These are phyloP conservation scores for Suillus hirtellus DNA, from an alignment of 768 basidiomycete species.

Conservation along the genomic window DNA sequence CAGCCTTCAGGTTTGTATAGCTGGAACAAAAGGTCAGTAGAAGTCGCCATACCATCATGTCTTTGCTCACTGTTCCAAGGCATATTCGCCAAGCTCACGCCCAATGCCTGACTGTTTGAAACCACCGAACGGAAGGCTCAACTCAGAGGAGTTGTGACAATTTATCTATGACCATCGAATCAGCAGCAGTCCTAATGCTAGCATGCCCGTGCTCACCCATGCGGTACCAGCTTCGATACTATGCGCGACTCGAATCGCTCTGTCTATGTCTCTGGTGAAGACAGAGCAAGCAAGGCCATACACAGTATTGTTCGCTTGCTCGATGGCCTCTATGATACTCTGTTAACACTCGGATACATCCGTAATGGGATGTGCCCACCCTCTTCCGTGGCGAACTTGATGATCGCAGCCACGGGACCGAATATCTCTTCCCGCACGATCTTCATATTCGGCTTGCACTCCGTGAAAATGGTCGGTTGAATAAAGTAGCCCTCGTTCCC, in stretches of 20 bases:
- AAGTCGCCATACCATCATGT: background rate
- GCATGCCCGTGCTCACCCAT: slow-evolving; percentile 21
- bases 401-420: slow-evolving; percentile 69
- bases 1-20: slow-evolving; percentile 69
- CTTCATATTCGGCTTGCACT: slow-evolving; percentile 54
- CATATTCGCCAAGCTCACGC: slow-evolving; percentile 71
- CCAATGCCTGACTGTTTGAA: slow-evolving; percentile 76
- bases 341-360: slow-evolving; percentile 1
- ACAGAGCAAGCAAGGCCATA: slow-evolving; percentile 57
- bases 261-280: slow-evolving; percentile 46
- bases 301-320: slow-evolving; percentile 49
- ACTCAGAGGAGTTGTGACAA: slow-evolving; percentile 42
- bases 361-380: slow-evolving; percentile 24
- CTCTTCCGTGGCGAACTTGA: slow-evolving; percentile 63
- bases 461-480: slow-evolving; percentile 63
- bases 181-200: background rate
- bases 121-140: slow-evolving; percentile 64
- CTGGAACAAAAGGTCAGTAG: slow-evolving; percentile 28
- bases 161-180: slow-evolving; percentile 36
- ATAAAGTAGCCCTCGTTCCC: slow-evolving; percentile 64
- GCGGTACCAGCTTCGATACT: slow-evolving; percentile 45
- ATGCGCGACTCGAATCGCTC: slow-evolving; percentile 43
- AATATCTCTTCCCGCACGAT: slow-evolving; percentile 64
- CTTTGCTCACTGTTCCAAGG: slow-evolving; percentile 27
- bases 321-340: slow-evolving; percentile 26